Evolutionary conservation across 73 alveolate species (phyloP).

Genomic region (Paramecium caudatum): DNA sequence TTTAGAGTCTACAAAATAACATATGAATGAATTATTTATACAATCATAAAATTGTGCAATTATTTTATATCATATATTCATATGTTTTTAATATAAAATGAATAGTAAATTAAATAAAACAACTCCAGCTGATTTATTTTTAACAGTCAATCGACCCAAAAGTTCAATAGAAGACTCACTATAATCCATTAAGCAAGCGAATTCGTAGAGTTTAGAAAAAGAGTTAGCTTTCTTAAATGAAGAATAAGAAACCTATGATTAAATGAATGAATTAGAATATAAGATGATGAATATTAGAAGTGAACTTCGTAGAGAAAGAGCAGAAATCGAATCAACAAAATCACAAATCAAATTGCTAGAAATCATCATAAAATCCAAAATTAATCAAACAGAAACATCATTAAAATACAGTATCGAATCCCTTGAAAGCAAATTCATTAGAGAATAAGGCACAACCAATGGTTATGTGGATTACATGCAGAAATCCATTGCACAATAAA

Average conservation of each 20-base stretch:
- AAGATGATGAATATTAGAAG: neutral
- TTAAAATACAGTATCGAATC: neutral
- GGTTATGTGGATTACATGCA: constrained; percentile 17
- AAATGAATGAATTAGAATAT: constrained; percentile 21
- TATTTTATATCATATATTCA: too few relatives aligned
- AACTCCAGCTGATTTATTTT: constrained; percentile 36
- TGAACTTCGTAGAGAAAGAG: constrained; percentile 31
- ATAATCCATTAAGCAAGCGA: neutral
- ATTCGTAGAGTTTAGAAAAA: neutral
- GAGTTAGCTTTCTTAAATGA: neutral
- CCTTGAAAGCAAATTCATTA: neutral
- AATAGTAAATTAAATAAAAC: constrained; percentile 19
- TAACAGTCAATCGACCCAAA: neutral
- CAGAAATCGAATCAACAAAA: constrained; percentile 26
- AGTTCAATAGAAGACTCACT: neutral
- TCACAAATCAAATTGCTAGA: neutral
- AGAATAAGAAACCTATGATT: constrained; percentile 47
- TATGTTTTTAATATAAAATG: too few relatives aligned
- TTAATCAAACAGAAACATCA: neutral
- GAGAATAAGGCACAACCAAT: neutral
- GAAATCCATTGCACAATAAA: constrained; percentile 19
- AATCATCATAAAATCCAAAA: constrained; percentile 16
- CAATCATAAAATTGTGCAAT: too few relatives aligned
- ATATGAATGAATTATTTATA: too few relatives aligned
- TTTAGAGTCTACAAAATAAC: too few relatives aligned